Evolutionary conservation across 2,329 filamentous ascomycete genomes (phyloP).

Genomic region (Pseudogymnoascus sp.): DNA sequence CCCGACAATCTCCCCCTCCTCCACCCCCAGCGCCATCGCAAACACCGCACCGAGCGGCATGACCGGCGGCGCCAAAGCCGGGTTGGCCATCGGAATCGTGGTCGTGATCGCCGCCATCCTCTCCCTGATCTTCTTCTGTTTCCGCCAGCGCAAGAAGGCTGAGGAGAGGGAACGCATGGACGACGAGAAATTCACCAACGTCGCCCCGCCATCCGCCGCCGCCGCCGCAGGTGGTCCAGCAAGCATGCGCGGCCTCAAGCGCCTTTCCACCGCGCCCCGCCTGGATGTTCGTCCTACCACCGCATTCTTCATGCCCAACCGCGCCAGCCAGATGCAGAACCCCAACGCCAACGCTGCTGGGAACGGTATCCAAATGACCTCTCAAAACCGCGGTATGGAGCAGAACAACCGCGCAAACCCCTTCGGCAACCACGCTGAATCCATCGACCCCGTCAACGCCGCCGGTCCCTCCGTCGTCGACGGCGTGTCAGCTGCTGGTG

Average conservation of each 20-base stretch:
- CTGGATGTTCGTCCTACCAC: slow-evolving; percentile 77
- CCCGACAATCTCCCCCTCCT: slow-evolving; percentile 4
- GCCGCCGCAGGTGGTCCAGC: slow-evolving; percentile 15
- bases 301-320: slow-evolving; percentile 64
- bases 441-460: slow-evolving; percentile 34
- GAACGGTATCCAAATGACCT: slow-evolving; percentile 35
- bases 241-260: slow-evolving; percentile 14
- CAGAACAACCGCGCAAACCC: slow-evolving; percentile 56
- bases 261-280: slow-evolving; percentile 55
- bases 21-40: slow-evolving; percentile 8
- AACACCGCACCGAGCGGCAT: slow-evolving; percentile 18
- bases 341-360: slow-evolving; percentile 31
- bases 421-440: slow-evolving; percentile 55
- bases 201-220: slow-evolving; percentile 31
- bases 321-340: slow-evolving; percentile 33
- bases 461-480: slow-evolving; percentile 34
- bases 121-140: slow-evolving; percentile 60
- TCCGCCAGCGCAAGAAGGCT: slow-evolving; percentile 63
- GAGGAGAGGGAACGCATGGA: slow-evolving; percentile 42
- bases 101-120: slow-evolving; percentile 57
- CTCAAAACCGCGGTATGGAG: slow-evolving; percentile 29
- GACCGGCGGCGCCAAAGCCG: slow-evolving; percentile 52
- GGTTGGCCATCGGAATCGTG: slow-evolving; percentile 75
- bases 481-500: slow-evolving; percentile 30
- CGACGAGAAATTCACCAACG: slow-evolving; percentile 53